These are phyloP conservation scores for Neonectria hederae DNA, from an alignment of 2,329 filamentous ascomycete species.

Conservation along the genomic window DNA sequence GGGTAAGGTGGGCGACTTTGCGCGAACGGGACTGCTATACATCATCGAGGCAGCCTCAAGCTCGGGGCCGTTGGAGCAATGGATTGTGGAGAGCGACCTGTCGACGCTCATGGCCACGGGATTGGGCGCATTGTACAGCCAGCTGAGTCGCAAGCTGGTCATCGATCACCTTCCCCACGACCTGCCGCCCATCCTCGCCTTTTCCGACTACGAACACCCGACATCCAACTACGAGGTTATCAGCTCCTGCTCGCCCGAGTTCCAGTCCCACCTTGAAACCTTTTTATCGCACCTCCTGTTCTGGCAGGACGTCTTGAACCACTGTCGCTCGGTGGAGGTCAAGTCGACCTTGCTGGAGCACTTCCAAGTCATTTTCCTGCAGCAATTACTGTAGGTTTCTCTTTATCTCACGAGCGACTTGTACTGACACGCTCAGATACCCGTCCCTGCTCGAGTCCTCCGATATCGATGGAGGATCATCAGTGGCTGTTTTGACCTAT, in stretches of 20 bases:
- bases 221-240: slow-evolving; percentile 76
- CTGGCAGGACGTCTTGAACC: slow-evolving; percentile 98
- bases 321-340: slow-evolving; percentile 91
- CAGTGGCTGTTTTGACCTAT: slow-evolving; percentile 94
- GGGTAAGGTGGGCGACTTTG: slow-evolving; percentile 94
- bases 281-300: slow-evolving; percentile 96
- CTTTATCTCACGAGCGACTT: neutral
- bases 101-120: slow-evolving; percentile 98
- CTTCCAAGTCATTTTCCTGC: slow-evolving; percentile 95
- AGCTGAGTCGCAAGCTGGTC: slow-evolving; percentile 79
- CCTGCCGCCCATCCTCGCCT: slow-evolving; percentile 82
- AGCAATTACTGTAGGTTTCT: slow-evolving; percentile 81
- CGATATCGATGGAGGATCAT: slow-evolving; percentile 95
- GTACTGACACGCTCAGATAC: slow-evolving; percentile 66
- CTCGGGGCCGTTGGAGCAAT: slow-evolving; percentile 85
- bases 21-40: slow-evolving; percentile 90
- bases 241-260: slow-evolving; percentile 76
- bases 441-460: slow-evolving; percentile 96
- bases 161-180: slow-evolving; percentile 79
- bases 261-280: slow-evolving; percentile 87
- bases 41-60: slow-evolving; percentile 93
- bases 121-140: slow-evolving; percentile 77
- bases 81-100: slow-evolving; percentile 96
- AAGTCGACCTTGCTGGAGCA: slow-evolving; percentile 94
- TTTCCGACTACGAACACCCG: slow-evolving; percentile 88